Evolutionary conservation across 352 stramenopile genomes (phyloP).

Genomic region (Phytophthora syringae): DNA sequence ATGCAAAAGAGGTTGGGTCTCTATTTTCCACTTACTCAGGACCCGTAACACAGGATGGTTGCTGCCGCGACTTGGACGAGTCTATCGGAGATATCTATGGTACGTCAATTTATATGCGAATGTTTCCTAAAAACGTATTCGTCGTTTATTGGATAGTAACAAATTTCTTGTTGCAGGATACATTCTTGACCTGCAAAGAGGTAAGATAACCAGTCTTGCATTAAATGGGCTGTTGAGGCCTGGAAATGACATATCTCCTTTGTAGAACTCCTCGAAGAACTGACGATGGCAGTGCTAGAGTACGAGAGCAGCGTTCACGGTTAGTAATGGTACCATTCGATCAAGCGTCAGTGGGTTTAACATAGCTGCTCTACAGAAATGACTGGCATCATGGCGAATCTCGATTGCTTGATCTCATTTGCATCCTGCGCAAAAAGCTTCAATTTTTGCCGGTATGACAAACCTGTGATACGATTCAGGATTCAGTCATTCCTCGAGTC

Average conservation of each 20-base stretch:
- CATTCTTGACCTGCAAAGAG: conserved; percentile 83
- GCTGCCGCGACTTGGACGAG: conserved; percentile 81
- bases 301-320: conserved; percentile 78
- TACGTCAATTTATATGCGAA: conserved; percentile 20
- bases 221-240: neutral
- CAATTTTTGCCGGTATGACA: conserved; percentile 71
- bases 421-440: conserved; percentile 68
- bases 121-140: neutral
- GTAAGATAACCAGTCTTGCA: no score
- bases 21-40: neutral
- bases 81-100: conserved; percentile 87
- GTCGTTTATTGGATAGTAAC: neutral
- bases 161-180: conserved; percentile 49
- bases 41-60: conserved; percentile 54
- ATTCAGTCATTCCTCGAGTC: neutral
- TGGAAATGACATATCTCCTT: neutral
- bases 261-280: conserved; percentile 76
- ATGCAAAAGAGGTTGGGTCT: neutral
- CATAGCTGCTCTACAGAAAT: conserved; percentile 55
- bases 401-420: conserved; percentile 81
- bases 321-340: conserved; percentile 16
- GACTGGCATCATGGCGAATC: conserved; percentile 60
- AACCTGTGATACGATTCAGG: neutral
- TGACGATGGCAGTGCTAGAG: conserved; percentile 72
- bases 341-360: neutral